A percentile compares a stretch with the other conserved stretches of the same genome.
Evolutionary conservation across 805 yeast genomes (phyloP).

Genomic region (Cyberlindnera sargentensis): DNA sequence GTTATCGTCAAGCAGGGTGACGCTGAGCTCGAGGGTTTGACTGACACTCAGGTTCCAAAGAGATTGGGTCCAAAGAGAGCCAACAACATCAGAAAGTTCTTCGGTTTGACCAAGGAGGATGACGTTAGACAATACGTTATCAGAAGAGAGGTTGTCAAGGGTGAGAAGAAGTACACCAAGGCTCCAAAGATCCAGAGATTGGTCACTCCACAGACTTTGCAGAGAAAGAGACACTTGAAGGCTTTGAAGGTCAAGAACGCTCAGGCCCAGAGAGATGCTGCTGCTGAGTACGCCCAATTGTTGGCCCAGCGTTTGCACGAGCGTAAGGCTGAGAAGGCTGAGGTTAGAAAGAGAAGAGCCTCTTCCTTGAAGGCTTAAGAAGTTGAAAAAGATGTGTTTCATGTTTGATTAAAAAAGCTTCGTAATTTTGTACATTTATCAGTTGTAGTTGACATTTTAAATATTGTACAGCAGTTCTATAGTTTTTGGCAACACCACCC

Average conservation of each 20-base stretch:
- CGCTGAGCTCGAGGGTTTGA: constrained; percentile 88
- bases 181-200: constrained; percentile 99
- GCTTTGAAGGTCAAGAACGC: constrained; percentile 94
- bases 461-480: no score
- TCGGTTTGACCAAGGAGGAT: constrained; percentile 84
- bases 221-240: constrained; percentile 96
- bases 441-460: no score
- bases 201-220: constrained; percentile 97
- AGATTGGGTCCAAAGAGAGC: constrained; percentile 99
- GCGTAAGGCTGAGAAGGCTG: constrained; percentile 98
- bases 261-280: constrained; percentile 99
- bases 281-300: constrained; percentile 99
- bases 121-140: constrained; percentile 74
- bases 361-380: constrained; percentile 87
- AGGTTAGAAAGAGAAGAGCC: constrained; percentile 99
- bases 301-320: constrained; percentile 97
- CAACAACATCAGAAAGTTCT: constrained; percentile 99
- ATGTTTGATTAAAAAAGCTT: constrained; percentile 6
- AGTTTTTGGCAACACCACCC: neutral
- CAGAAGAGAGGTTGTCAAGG: constrained; percentile 97
- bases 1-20: constrained; percentile 97
- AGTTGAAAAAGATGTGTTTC: constrained; percentile 4
- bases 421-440: constrained; percentile 5
- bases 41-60: constrained; percentile 93
- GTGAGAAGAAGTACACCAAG: constrained; percentile 98